These are phyloP conservation scores for Tritrichomonas foetus DNA, from an alignment of 208 protist genomes.

Conservation along the genomic window DNA sequence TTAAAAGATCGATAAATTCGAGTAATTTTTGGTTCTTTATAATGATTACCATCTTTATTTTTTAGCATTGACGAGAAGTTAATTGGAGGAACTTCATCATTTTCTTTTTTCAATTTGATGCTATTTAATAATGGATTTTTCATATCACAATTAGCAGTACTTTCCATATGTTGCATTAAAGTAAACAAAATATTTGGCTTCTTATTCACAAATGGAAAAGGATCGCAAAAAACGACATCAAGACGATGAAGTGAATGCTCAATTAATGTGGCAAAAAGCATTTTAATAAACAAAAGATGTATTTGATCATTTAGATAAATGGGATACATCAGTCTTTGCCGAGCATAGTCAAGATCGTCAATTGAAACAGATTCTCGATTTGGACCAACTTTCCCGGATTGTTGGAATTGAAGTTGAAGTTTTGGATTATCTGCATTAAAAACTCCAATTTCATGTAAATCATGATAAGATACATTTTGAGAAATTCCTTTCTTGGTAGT, in stretches of 20 bases:
- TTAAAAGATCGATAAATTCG: no score
- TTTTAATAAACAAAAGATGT: not conserved
- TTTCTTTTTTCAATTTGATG: no score
- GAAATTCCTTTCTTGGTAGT: no score
- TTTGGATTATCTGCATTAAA: not conserved
- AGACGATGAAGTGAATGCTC: not conserved
- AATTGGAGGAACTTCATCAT: no score
- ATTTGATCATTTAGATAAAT: not conserved
- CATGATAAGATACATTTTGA: no score
- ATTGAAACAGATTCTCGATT: not conserved
- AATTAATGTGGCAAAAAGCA: not conserved
- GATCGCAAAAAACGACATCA: not conserved
- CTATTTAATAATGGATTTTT: no score
- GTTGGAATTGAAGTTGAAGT: not conserved
- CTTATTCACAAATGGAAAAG: not conserved
- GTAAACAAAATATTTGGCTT: not conserved
- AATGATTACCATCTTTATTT: no score
- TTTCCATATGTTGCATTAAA: slow-evolving; percentile 31
- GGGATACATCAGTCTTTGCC: not conserved
- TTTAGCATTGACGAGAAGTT: no score
- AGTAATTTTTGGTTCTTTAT: no score
- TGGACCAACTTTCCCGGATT: not conserved
- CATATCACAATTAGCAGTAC: no score
- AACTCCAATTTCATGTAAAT: not conserved
- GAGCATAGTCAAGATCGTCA: not conserved